Base-by-base conservation (phyloP, 768 basidiomycete species). In the Naganishia onofrii region DNA sequence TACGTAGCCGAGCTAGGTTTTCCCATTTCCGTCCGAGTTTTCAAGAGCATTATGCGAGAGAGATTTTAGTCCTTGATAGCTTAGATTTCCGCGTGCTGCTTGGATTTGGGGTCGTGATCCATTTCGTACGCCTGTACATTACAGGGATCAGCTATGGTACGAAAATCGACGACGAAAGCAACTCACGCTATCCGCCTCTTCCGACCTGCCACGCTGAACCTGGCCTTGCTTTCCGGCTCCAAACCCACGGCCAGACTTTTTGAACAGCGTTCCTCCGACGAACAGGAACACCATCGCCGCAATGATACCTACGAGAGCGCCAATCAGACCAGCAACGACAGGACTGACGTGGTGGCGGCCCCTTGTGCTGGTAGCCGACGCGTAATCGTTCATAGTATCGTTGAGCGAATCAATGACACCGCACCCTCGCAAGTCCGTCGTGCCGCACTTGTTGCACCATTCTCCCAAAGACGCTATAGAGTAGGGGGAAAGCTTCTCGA, bases 241-340 rank as follows among this genome's bases (percentile, higher is more conserved):
- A 31, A 38, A 13, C 31, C 23, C 19, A 19, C 46, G 4, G 29
- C 42, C 17, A 13, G 38, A 55, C 46, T 65, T 70, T 46, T 58
- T 67, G 12, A 65, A 46, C 65, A 32, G 21, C 28, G 66, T 28
- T 19, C 64, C 70, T 2, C 53, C 53, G n/a, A 26, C 44, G 31
- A 38, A 65, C 38, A 70, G 17, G 12, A 70, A 21, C 29, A 67
- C 32, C 31, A 46, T 36, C 19, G 70, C 70, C 26, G 76, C 38
- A 6, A 76, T 69, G 54, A 76, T 46, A 1, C 75, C 76, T 7
- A 79, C 72, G 36, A 72, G 38, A 0, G 75, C 74, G 15, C 78
- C 78, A 55, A 79, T 79, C 48, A 78, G 70, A 15, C 78, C 74
- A 21, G 73, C 65, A n/a, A 75, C 75, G 36, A 76, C 69, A 13